Base-by-base conservation (phyloP, 2,329 filamentous ascomycete genomes). In the Nannizziopsis barbatae region DNA sequence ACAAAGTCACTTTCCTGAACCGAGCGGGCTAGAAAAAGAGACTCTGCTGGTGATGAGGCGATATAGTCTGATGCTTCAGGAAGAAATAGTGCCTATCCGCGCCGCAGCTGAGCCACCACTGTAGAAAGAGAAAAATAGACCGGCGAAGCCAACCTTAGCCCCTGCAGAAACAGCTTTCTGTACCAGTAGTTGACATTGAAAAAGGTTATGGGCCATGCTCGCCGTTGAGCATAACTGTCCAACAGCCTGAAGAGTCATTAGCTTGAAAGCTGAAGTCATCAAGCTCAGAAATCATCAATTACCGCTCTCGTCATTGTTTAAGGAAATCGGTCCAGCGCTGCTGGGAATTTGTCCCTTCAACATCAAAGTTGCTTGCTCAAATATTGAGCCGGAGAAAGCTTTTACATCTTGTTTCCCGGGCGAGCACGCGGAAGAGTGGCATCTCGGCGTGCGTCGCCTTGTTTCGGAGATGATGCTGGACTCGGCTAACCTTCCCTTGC, bases 11-110 rank as follows among this genome's bases (percentile, higher is more conserved):
- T 86, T 17, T 73, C 70, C 1, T 74, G 63, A 35, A 82, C 76
- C 2, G 87, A 75, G 50, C 75, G 76, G 54, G 80, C 87, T 8
- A 95, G 79, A 3, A 77, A 73, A 7, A 88, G 67, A 0, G 83
- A 84, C 58, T 89, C 81, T 9, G 76, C 65, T 2, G 81, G 72
- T 0, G 79, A 81, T 1, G 75, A 72, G 15, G 80, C 83, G 58
- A 95, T 88, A 71, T 95, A 95, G 69, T 95, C 88, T 49, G 79
- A 80, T 18, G 90, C 90, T 74, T 95, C 90, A 10, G 90, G 90
- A 46, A 95, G 81, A 70, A 96, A 95, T 43, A 95, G 76, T 14
- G 84, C 79, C 77, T 85, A 35, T 40, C n/a, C 1, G 4, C n/a
- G 5, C 12, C 30, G 42, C 18, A 41, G 36, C 32, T 20, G 41